Evolutionary conservation across 1,284 basidiomycete genomes (phyloP).

Genomic region (Rhizoctonia solani): DNA sequence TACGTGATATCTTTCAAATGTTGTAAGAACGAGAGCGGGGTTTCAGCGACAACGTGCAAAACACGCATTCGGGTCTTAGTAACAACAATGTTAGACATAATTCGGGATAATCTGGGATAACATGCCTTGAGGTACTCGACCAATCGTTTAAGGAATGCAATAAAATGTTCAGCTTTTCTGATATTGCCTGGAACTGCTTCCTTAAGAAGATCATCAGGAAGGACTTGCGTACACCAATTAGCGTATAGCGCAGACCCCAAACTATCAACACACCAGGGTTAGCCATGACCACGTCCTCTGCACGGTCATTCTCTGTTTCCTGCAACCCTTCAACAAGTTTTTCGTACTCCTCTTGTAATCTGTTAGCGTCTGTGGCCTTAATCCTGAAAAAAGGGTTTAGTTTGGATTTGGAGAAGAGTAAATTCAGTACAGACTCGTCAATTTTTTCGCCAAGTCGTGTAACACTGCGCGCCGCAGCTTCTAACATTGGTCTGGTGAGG

Average conservation of each 20-base stretch:
- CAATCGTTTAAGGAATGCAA: slow-evolving; percentile 97
- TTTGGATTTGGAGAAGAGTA: not conserved
- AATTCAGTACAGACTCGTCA: slow-evolving; percentile 69
- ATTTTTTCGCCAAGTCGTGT: slow-evolving; percentile 88
- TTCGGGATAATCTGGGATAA: not conserved
- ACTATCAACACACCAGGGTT: slow-evolving; percentile 75
- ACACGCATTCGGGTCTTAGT: slow-evolving; percentile 95
- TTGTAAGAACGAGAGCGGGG: slow-evolving; percentile 96
- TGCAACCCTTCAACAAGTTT: slow-evolving; percentile 95
- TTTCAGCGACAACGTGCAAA: slow-evolving; percentile 98
- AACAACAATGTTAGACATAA: slow-evolving; percentile 21
- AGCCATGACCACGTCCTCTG: slow-evolving; percentile 85
- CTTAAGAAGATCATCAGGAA: slow-evolving; percentile 92
- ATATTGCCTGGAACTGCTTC: slow-evolving; percentile 99
- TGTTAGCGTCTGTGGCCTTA: slow-evolving; percentile 90
- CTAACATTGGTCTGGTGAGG: slow-evolving; percentile 97
- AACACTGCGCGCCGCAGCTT: slow-evolving; percentile 91
- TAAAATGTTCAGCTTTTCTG: slow-evolving; percentile 97
- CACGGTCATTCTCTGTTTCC: slow-evolving; percentile 62
- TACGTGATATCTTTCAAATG: slow-evolving; percentile 99
- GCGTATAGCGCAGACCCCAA: slow-evolving; percentile 25
- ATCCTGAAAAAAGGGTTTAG: slow-evolving; percentile 59
- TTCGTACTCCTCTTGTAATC: slow-evolving; percentile 97
- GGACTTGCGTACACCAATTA: slow-evolving; percentile 54
- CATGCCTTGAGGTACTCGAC: slow-evolving; percentile 96